These are phyloP conservation scores for Pholiota conissans DNA, from an alignment of 768 basidiomycete genomes.

Conservation along the genomic window DNA sequence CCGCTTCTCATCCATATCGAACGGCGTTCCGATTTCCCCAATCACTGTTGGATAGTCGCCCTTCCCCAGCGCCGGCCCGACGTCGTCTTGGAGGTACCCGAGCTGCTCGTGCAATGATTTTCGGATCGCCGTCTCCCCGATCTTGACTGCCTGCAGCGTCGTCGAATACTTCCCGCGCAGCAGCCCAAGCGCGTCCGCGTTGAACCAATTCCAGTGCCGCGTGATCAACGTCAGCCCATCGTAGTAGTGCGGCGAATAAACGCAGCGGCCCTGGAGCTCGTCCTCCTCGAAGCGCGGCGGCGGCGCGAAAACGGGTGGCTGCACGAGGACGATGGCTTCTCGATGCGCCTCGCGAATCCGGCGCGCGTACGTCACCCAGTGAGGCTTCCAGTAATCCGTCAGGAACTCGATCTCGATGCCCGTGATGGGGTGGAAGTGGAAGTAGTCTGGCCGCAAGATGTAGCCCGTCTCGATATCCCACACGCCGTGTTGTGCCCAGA, in stretches of 20 bases:
- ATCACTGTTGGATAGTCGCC: conserved; percentile 80
- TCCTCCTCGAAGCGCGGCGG: conserved; percentile 66
- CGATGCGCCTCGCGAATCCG: conserved; percentile 72
- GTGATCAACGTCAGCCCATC: conserved; percentile 94
- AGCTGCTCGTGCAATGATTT: conserved; percentile 82
- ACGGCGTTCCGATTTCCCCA: conserved; percentile 94
- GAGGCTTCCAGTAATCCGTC: conserved; percentile 77
- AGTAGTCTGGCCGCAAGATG: conserved; percentile 75
- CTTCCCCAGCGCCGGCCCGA: conserved; percentile 54
- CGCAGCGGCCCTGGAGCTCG: conserved; percentile 63
- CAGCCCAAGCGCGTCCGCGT: conserved; percentile 93
- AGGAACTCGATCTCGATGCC: conserved; percentile 64
- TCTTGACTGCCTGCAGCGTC: conserved; percentile 46
- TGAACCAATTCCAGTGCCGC: conserved; percentile 92
- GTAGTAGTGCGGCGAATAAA: conserved; percentile 87
- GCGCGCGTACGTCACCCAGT: conserved; percentile 54
- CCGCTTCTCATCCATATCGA: conserved; percentile 87
- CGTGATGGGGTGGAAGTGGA: conserved; percentile 43
- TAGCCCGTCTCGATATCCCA: conserved; percentile 79
- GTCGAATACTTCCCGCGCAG: conserved; percentile 75
- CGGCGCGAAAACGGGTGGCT: conserved; percentile 84
- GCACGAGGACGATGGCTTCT: conserved; percentile 85
- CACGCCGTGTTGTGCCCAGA: conserved; percentile 89
- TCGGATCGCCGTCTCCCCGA: conserved; percentile 85
- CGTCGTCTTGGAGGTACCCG: conserved; percentile 74